phyloP scores from a whole-genome alignment of 768 basidiomycete species.

The Suillus lakei region DNA sequence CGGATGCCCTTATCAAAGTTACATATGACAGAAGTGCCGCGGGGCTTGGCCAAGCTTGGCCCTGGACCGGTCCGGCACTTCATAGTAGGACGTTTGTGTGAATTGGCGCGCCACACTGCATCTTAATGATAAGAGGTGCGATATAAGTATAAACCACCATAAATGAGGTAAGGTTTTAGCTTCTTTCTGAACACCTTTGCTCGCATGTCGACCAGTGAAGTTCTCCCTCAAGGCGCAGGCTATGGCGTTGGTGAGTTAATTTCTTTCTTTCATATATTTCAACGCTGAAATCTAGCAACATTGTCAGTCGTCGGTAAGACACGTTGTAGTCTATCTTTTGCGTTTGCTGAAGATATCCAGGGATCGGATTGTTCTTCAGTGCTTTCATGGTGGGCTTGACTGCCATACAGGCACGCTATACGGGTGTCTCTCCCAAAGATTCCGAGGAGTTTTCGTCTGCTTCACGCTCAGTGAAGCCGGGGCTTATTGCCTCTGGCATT shows the following conservation, averaged over 20 bases:
- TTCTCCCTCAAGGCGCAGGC: slow-evolving; percentile 82
- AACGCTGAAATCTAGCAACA: slow-evolving; percentile 2
- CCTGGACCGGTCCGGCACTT: not conserved
- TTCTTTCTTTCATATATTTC: slow-evolving; percentile 4
- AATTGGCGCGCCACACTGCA: not conserved
- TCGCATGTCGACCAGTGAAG: slow-evolving; percentile 29
- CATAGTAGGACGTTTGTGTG: not conserved
- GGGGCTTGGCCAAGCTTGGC: not conserved
- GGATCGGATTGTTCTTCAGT: slow-evolving; percentile 89
- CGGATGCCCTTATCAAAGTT: not conserved
- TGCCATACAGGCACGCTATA: slow-evolving; percentile 83
- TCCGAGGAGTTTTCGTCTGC: slow-evolving; percentile 87
- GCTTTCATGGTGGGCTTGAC: slow-evolving; percentile 81
- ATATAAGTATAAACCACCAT: not conserved
- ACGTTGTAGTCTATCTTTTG: slow-evolving; percentile 4
- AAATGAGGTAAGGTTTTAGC: not conserved
- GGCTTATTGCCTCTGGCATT: slow-evolving; percentile 90
- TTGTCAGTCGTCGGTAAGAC: slow-evolving; percentile 55
- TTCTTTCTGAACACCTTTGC: not conserved
- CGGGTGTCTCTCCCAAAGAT: slow-evolving; percentile 74
- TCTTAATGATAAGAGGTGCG: not conserved
- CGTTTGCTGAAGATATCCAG: slow-evolving; percentile 38
- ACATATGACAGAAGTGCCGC: not conserved
- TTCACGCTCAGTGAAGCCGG: slow-evolving; percentile 85
- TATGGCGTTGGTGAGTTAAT: slow-evolving; percentile 74